Evolutionary conservation across 345 rosid genomes (phyloP).

Genomic region (Linum lewisii): DNA sequence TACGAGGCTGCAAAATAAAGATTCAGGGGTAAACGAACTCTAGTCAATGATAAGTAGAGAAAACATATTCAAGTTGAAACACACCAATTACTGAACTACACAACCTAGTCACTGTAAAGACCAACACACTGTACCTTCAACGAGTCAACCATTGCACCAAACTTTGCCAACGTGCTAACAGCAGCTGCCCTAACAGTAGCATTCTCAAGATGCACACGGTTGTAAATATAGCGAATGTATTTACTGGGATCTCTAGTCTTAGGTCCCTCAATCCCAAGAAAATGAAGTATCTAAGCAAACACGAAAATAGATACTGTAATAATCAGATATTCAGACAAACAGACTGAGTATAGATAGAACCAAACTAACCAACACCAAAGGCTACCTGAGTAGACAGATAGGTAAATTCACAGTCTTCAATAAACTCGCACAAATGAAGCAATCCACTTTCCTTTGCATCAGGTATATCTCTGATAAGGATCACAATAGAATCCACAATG

Average conservation of each 20-base stretch:
- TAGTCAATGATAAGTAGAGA: slow-evolving; percentile 4
- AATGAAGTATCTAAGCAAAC: slow-evolving; percentile 72
- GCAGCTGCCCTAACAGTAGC: slow-evolving; percentile 98
- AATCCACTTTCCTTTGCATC: slow-evolving; percentile 93
- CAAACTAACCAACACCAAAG: slow-evolving; percentile 10
- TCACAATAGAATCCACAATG: slow-evolving; percentile 92
- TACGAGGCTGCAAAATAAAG: slow-evolving; percentile 56
- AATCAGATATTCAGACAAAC: not conserved
- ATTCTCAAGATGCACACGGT: slow-evolving; percentile 97
- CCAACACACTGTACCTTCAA: slow-evolving; percentile 49
- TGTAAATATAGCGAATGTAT: slow-evolving; percentile 89
- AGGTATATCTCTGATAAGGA: slow-evolving; percentile 93
- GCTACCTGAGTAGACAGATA: slow-evolving; percentile 93
- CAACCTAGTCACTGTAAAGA: not conserved
- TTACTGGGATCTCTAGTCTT: slow-evolving; percentile 92
- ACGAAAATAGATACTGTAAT: slow-evolving; percentile 6
- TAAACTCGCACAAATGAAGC: slow-evolving; percentile 97
- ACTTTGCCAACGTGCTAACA: slow-evolving; percentile 90
- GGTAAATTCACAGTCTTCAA: slow-evolving; percentile 99
- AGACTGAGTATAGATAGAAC: not conserved
- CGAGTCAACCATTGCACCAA: slow-evolving; percentile 86
- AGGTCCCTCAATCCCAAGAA: slow-evolving; percentile 94
- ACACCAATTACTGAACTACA: not conserved
- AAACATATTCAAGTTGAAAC: not conserved
- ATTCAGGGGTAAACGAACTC: slow-evolving; percentile 3